Evolutionary conservation across 768 basidiomycete species (phyloP).

Genomic region (Sistotremastrum niveocremeum): DNA sequence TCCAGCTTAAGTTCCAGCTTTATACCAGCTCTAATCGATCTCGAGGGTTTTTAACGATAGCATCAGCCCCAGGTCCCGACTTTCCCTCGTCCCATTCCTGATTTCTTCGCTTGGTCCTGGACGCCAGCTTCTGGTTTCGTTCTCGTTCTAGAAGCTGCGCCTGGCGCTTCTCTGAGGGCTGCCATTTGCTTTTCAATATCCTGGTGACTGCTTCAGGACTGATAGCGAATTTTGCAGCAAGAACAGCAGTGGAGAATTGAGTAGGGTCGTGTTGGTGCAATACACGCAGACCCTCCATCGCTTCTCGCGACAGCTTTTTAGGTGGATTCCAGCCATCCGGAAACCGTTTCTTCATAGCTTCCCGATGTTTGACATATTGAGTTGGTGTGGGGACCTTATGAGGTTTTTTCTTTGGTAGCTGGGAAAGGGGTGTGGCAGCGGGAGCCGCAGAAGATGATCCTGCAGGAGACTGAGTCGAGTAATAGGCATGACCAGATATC

Average conservation of each 20-base stretch:
- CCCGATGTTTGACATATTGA: constrained; percentile 33
- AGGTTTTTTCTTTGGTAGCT: constrained; percentile 3
- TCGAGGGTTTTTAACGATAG: no score
- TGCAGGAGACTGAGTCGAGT: constrained; percentile 1
- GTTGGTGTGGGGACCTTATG: constrained; percentile 18
- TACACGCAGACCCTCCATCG: constrained; percentile 67
- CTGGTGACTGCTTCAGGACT: constrained; percentile 71
- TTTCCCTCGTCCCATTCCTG: no score
- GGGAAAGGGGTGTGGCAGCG: constrained; percentile 4
- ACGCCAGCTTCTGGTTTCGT: constrained; percentile 22
- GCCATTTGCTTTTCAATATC: constrained; percentile 67
- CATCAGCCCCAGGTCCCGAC: no score
- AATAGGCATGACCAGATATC: neutral
- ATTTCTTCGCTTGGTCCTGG: no score
- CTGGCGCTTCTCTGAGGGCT: constrained; percentile 41
- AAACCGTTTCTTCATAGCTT: constrained; percentile 36
- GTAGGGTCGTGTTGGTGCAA: constrained; percentile 51
- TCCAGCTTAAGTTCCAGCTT: no score
- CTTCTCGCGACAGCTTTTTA: constrained; percentile 66
- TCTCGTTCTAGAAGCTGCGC: constrained; percentile 36
- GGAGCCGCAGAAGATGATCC: constrained; percentile 5
- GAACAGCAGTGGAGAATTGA: constrained; percentile 47
- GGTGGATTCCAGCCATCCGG: constrained; percentile 67
- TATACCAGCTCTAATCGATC: no score
- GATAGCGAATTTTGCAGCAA: constrained; percentile 68